Base-by-base conservation (phyloP, 2,329 filamentous ascomycete species). In the Ophiostoma novo-ulmi region DNA sequence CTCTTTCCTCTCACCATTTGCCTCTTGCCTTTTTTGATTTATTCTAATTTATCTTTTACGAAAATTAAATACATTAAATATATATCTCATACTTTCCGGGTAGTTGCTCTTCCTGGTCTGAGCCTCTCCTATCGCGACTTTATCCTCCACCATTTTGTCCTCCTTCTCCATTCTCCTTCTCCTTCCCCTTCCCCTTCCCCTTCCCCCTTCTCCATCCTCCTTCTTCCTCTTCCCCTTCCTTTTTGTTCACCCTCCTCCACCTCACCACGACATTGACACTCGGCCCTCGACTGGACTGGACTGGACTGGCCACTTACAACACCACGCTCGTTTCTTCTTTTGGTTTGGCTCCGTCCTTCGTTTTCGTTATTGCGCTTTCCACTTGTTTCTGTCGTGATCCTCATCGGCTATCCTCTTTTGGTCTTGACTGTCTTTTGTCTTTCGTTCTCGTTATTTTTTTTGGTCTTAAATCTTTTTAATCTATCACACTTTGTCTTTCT, bases 241-340 rank as follows among this genome's bases (percentile, higher is more conserved):
- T 26, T 22, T 14, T 14, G 13, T 31, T 11, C 17, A 4, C 14
- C 17, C 17, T 48, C 58, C 58, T 63, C 26, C 58, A 58, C 52
- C n/a, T 58, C 52, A 58, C 52, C 52, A 63, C 58, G 58, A 63
- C 26, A 35, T 63, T 22, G 11, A 63, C 58, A 63, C 58, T 35
- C 58, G 58, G 58, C 58, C 58, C 58, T 61, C 26, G 48, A 55
- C n/a, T 11, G 14, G 14, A 35, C 26, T 48, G 31, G 31, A 31
- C 26, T 31, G 31, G 31, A 31, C 31, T 31, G n/a, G 22, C 52
- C 52, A 58, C 52, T 58, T 61, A 5, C 58, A 63, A 26, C 58
- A 63, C 58, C 26, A 35, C 58, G 26, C 58, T 63, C 26, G 58
- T 26, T 63, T 63, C 20, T 55, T 55, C 26, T 63, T 63, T 63